Evolutionary conservation across 345 rosid species (phyloP).

Genomic region (Xanthoceras sorbifolium): DNA sequence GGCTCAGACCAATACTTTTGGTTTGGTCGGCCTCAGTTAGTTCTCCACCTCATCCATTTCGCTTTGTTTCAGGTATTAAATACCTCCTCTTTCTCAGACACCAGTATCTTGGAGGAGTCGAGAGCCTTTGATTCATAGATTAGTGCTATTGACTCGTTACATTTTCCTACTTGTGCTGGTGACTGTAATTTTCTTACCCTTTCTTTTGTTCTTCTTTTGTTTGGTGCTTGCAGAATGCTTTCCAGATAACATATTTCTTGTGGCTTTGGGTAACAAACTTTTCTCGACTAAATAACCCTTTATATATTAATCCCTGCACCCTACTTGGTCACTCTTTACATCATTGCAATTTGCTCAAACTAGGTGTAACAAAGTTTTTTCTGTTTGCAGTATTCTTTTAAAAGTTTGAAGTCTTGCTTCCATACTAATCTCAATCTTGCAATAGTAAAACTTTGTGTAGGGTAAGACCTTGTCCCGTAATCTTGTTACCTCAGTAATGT

Average conservation of each 20-base stretch:
- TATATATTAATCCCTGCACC: neutral
- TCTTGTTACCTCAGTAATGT: neutral
- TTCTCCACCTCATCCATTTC: conserved; percentile 88
- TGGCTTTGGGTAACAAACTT: conserved; percentile 82
- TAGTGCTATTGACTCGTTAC: neutral
- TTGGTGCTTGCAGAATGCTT: conserved; percentile 73
- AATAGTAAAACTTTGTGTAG: conserved; percentile 56
- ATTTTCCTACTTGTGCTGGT: neutral
- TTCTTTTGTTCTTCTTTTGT: neutral
- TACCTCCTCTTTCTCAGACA: neutral
- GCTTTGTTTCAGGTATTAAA: conserved; percentile 81
- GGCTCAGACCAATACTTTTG: conserved; percentile 90
- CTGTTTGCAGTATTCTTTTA: conserved; percentile 73
- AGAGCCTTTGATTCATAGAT: neutral
- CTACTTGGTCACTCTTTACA: neutral
- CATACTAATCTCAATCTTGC: conserved; percentile 59
- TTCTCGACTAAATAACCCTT: neutral
- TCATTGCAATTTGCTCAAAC: neutral
- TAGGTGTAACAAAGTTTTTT: conserved; percentile 7
- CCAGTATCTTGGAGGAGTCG: too few relatives aligned
- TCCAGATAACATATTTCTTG: conserved; percentile 93
- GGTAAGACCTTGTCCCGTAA: conserved; percentile 49
- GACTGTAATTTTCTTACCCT: neutral
- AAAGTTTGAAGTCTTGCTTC: conserved; percentile 71
- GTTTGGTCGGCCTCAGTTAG: conserved; percentile 72